phyloP scores from a whole-genome alignment of 345 rosid genomes.

The Eucalyptus marginata region DNA sequence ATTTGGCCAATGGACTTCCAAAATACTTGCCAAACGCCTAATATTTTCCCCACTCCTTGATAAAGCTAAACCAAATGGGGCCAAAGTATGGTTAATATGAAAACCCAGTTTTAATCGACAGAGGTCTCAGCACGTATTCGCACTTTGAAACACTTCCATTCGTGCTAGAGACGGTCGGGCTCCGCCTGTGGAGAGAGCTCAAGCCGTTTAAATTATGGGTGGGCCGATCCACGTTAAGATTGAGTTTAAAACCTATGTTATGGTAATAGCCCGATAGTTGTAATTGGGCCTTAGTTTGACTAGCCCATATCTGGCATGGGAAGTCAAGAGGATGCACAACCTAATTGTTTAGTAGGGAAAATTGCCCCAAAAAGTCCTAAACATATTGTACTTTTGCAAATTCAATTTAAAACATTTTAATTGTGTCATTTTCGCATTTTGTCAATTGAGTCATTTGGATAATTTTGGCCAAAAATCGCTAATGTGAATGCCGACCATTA shows the following conservation, averaged over 20 bases:
- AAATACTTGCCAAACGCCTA: no score
- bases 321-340: background rate
- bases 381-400: no score
- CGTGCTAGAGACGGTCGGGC: fast-evolving
- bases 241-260: background rate
- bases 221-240: background rate
- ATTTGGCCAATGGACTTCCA: no score
- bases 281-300: background rate
- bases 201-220: background rate
- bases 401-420: no score
- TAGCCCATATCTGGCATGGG: background rate
- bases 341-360: no score
- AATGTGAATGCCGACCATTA: fast-evolving
- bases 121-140: background rate
- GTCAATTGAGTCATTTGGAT: fast-evolving
- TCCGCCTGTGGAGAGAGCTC: background rate
- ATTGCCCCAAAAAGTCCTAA: fast-evolving
- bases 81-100: background rate
- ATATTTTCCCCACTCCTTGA: fast-evolving
- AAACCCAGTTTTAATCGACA: fast-evolving
- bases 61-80: fast-evolving
- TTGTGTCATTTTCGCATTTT: fast-evolving
- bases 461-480: fast-evolving
- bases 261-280: background rate
- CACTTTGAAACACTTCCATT: background rate